phyloP scores from a whole-genome alignment of 2,329 filamentous ascomycete species.

The Beauveria asiatica region DNA sequence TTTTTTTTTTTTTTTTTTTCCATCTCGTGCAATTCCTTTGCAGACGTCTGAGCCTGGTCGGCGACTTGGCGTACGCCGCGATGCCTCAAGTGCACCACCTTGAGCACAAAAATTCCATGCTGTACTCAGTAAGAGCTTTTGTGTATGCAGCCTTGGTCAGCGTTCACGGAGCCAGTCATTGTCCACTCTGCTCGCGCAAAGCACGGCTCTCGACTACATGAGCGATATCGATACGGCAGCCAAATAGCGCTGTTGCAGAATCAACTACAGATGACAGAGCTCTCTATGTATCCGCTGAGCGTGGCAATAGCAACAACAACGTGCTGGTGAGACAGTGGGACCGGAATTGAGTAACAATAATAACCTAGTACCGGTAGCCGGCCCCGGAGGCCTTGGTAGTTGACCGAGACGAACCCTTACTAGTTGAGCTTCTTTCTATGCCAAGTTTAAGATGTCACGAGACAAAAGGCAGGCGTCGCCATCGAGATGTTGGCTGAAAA shows the following conservation, averaged over 20 bases:
- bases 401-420: not conserved
- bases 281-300: not conserved
- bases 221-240: not conserved
- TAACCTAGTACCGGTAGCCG: not conserved
- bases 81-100: too few species aligned
- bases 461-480: not conserved
- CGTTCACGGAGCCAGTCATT: not conserved
- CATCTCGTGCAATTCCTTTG: too few species aligned
- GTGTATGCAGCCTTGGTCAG: not conserved
- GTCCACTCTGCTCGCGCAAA: not conserved
- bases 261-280: too few species aligned
- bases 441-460: constrained; percentile 4
- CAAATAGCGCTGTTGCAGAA: not conserved
- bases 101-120: not conserved
- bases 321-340: too few species aligned
- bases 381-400: too few species aligned
- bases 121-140: not conserved
- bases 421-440: constrained; percentile 5
- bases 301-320: not conserved
- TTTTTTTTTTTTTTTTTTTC: too few species aligned
- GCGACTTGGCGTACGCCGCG: too few species aligned
- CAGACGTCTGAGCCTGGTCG: too few species aligned
- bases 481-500: constrained; percentile 7
- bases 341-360: not conserved
- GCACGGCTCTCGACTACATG: not conserved